phyloP scores from a whole-genome alignment of 1,284 basidiomycete species.

The Ustilago shanxiensis region DNA sequence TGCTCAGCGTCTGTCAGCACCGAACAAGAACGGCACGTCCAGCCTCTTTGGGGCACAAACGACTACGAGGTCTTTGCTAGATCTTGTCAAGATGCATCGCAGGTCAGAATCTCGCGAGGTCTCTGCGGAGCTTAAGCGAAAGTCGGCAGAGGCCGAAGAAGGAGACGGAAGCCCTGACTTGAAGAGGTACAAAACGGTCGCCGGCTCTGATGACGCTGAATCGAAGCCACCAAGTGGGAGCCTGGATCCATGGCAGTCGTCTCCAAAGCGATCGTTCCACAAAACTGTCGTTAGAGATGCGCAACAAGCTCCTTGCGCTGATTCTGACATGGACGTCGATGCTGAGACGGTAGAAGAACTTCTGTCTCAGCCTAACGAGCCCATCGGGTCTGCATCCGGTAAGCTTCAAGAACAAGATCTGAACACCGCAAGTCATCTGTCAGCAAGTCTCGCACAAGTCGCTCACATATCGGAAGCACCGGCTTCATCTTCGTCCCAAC shows the following conservation, averaged over 20 bases:
- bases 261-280: neutral
- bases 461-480: constrained; percentile 1
- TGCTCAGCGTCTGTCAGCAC: constrained; percentile 16
- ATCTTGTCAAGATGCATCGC: constrained; percentile 17
- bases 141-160: constrained; percentile 10
- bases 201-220: neutral
- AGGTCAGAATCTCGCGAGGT: neutral
- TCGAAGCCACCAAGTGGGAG: neutral
- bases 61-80: constrained; percentile 31
- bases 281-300: neutral
- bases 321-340: constrained; percentile 31
- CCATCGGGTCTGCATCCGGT: neutral
- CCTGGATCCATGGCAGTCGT: neutral
- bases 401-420: constrained; percentile 24
- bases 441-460: neutral
- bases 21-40: neutral
- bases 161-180: neutral
- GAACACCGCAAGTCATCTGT: neutral
- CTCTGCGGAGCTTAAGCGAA: constrained; percentile 24
- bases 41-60: constrained; percentile 35
- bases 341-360: neutral
- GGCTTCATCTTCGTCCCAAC: neutral
- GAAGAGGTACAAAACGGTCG: constrained; percentile 11
- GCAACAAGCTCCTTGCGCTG: neutral
- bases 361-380: neutral